A percentile compares a stretch with the other conserved stretches of the same genome.
Conservation (phyloP, 108 stramenopile species). For the Nitzschia sp. region DNA sequence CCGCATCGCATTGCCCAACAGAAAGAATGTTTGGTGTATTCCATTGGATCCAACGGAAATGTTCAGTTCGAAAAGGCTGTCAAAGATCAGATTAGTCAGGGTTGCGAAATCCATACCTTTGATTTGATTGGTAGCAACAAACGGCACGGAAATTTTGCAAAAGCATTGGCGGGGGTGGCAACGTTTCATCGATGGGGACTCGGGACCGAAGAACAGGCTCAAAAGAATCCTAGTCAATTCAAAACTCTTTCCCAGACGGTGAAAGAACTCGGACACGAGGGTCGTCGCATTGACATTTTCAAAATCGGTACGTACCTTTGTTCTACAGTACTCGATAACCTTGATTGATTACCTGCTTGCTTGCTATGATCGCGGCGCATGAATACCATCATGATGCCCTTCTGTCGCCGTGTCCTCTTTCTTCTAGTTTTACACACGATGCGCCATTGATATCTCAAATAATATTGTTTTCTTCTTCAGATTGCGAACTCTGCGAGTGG, state of each 20-base stretch:
- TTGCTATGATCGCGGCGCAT: no score
- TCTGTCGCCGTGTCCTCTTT: no score
- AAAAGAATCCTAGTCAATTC: not conserved
- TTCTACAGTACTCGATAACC: no score
- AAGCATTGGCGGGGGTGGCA: not conserved
- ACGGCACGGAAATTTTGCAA: slow-evolving; percentile 15
- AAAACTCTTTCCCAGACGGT: slow-evolving; percentile 36
- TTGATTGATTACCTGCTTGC: no score
- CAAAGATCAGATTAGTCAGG: slow-evolving; percentile 31
- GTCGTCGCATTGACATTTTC: slow-evolving; percentile 59
- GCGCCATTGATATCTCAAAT: no score
- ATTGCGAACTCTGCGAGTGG: slow-evolving; percentile 70
- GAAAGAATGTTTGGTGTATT: slow-evolving; percentile 54
- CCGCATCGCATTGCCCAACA: slow-evolving; percentile 37
- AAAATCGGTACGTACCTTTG: no score
- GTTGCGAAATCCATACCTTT: slow-evolving; percentile 60
- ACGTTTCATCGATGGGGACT: slow-evolving; percentile 47
- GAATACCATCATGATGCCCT: no score
- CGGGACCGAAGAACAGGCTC: slow-evolving; percentile 23
- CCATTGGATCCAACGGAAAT: slow-evolving; percentile 57
- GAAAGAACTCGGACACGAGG: slow-evolving; percentile 47
- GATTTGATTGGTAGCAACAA: slow-evolving; percentile 33
- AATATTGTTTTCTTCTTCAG: no score
- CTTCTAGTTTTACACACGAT: no score
- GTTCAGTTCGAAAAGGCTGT: slow-evolving; percentile 50